Percentiles rank a stretch among this genome's conserved stretches.
phyloP scores from a whole-genome alignment of 768 basidiomycete species.

The Royoungia palumana region DNA sequence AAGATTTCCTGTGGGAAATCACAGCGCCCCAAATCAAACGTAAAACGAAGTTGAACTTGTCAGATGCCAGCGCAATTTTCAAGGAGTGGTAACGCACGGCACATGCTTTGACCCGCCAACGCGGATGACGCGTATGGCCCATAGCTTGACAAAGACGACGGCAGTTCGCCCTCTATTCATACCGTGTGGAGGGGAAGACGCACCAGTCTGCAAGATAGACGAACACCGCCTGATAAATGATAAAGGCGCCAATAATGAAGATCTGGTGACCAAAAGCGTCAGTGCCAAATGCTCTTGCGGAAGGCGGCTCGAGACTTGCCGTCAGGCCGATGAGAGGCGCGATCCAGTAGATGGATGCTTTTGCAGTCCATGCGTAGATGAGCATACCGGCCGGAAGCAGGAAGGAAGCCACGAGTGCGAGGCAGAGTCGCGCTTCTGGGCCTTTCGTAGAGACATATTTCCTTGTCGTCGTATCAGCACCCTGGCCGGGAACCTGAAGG shows the following conservation, averaged over 20 bases:
- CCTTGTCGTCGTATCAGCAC: constrained; percentile 12
- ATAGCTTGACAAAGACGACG: constrained; percentile 32
- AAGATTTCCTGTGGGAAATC: constrained; percentile 41
- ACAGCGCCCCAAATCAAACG: background rate
- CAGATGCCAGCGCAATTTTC: background rate
- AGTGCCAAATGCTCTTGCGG: background rate
- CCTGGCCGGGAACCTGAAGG: background rate
- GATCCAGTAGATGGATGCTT: constrained; percentile 56
- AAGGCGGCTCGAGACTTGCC: constrained; percentile 6
- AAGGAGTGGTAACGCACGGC: constrained; percentile 36
- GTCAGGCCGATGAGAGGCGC: constrained; percentile 32
- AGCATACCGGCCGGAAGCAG: constrained; percentile 61
- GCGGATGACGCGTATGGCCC: constrained; percentile 67
- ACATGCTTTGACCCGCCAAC: constrained; percentile 62
- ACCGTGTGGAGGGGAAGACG: constrained; percentile 8
- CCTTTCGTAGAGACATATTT: constrained; percentile 33
- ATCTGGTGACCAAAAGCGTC: constrained; percentile 36
- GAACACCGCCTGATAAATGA: constrained; percentile 58
- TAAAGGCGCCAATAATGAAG: constrained; percentile 48
- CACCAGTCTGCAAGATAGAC: constrained; percentile 65
- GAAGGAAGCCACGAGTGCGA: constrained; percentile 52
- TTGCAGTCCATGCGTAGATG: constrained; percentile 70
- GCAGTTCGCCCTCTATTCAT: background rate
- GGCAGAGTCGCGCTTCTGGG: constrained; percentile 60
- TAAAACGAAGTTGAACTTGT: constrained; percentile 17